Evolutionary conservation across 1,139 yeast genomes (phyloP), one percentile per base, ranked within the genome.

Genomic region (Suhomyces wounanorum): DNA sequence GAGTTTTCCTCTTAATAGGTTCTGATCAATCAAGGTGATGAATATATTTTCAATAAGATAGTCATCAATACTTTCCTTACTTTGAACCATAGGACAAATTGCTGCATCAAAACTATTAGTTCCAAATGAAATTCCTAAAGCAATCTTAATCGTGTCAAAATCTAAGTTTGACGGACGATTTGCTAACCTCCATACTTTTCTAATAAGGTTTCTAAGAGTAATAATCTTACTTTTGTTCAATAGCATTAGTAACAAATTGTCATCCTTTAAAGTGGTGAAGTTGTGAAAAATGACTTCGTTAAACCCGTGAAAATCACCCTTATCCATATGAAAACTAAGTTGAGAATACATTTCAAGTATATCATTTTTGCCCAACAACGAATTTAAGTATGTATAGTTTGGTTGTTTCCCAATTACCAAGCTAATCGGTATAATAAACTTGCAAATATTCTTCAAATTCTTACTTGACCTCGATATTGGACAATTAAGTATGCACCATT

Each of bases 401-500:
- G 84, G 83, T 2, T 67, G 59, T 50, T 73, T 80, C 0, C 88
- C 88, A 31, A 82, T 70, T 1, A 81, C 60, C n/a, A 84, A 64
- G 11, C 83, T 80, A 9, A 77, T 62, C 0, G 96, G 89, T 1
- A 87, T 61, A 41, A 88, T 69, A 52, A 81, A 79, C 48, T 78
- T 72, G 39, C 86, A 65, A 11, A 83, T 72, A 11, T 64, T 61
- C 38, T 77, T 77, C 8, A 41, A 13, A 16, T 63, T 54, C 53
- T 60, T 25, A 1, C 35, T 26, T 30, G 51, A 38, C 25, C 55
- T 44, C 14, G 48, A 48, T 1, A 38, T 23, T 1, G 79, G 79
- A 47, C 84, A 72, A 48, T 78, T 71, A 3, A 58, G 52, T 48
- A 82, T 79, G 52, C 92, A 83, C 88, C 91, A 86, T 30, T 68